Percentiles rank a stretch among this genome's conserved stretches.
Conservation (phyloP, 192 early-diverging fungal species). For the Globomyces pollinis-pini region DNA sequence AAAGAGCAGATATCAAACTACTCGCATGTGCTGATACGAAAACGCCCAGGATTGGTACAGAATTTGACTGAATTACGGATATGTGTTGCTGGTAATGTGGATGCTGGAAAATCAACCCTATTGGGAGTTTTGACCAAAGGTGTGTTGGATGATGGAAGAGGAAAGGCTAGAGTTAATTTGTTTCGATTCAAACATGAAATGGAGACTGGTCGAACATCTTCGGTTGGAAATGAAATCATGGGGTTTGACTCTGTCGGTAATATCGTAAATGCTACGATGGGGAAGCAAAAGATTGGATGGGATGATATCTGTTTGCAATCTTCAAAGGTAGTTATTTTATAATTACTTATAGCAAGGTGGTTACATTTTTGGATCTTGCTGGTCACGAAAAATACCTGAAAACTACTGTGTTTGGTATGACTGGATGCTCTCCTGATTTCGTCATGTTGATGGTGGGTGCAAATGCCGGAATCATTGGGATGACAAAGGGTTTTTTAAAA, state of each 20-base stretch:
- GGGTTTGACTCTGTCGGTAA: slow-evolving; percentile 67
- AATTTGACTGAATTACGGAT: slow-evolving; percentile 78
- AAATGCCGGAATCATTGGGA: slow-evolving; percentile 76
- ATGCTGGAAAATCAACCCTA: slow-evolving; percentile 75
- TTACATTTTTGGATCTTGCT: slow-evolving; percentile 83
- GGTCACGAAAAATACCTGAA: slow-evolving; percentile 83
- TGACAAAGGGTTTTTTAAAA: too few relatives aligned
- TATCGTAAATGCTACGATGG: slow-evolving; percentile 54
- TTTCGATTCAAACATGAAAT: slow-evolving; percentile 90
- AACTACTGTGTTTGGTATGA: slow-evolving; percentile 85
- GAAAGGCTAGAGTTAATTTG: slow-evolving; percentile 80
- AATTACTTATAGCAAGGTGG: too few relatives aligned
- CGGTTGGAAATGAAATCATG: slow-evolving; percentile 79
- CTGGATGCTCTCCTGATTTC: slow-evolving; percentile 80
- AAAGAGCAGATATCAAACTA: slow-evolving; percentile 10
- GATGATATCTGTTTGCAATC: slow-evolving; percentile 73
- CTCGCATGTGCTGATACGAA: slow-evolving; percentile 62
- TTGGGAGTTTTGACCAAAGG: slow-evolving; percentile 88
- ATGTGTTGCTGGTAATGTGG: slow-evolving; percentile 86
- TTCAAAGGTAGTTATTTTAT: too few relatives aligned
- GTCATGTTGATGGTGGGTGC: slow-evolving; percentile 69
- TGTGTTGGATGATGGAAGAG: slow-evolving; percentile 85
- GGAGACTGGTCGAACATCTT: slow-evolving; percentile 84
- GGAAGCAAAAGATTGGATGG: slow-evolving; percentile 60
- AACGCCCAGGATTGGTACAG: slow-evolving; percentile 64